Base-by-base conservation (phyloP, 352 stramenopile species). In the Phytophthora vignae region DNA sequence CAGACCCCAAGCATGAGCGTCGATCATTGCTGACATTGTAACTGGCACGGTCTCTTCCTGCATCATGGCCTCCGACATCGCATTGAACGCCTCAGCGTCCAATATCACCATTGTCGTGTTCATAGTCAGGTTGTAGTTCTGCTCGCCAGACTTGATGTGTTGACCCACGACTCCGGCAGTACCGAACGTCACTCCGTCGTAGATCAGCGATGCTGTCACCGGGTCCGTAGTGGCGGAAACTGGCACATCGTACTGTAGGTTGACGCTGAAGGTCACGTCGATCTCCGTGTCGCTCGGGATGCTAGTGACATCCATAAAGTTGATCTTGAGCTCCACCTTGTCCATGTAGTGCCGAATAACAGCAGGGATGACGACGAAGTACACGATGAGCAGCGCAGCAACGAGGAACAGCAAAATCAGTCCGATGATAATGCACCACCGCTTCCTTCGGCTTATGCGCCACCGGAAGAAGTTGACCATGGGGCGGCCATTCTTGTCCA, bases 341-440 rank as follows among this genome's bases (percentile, higher is more conserved):
- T 54, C 48, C 48, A 54, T 54, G 48, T 54, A 54, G 48, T 54
- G 48, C 48, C 48, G 48, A 27, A 54, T 54, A 10, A 54, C 27
- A 29, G 48, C 19, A 17, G 48, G 48, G 19, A 54, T 54, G 48
- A 54, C 10, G 8, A 19, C 48, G n/a, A 54, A 27, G 48, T 31
- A 54, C 9, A 54, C 19, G n/a, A 54, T 29, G 10, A 54, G 7
- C n/a, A 54, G 14, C 48, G 21, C 21, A 29, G 17, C 19, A 19
- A 31, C 11, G 19, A 29, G n/a, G 19, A 54, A 54, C 6, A 54
- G n/a, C 8, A 54, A 15, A 17, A 54, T 54, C 19, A 54, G 11
- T 6, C 48, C 48, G 48, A 54, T 53, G n/a, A 53, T 53, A 27
- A 53, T 54, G 48, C 7, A 54, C 48, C 48, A 54, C 19, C 48